Evolutionary conservation across 768 basidiomycete genomes (phyloP).

Genomic region (Macrolepiota albuminosa): DNA sequence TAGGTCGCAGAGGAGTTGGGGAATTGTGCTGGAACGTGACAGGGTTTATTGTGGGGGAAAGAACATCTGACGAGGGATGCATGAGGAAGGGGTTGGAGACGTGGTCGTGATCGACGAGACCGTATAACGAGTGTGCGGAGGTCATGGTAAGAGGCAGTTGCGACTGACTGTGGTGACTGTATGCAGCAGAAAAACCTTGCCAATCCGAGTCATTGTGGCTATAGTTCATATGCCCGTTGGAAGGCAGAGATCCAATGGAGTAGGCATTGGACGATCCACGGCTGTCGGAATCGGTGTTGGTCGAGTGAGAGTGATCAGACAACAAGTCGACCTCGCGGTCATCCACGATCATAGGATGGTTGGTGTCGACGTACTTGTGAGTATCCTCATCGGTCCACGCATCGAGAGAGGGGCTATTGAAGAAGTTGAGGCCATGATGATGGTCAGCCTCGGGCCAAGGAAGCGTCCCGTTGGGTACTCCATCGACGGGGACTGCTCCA

Average conservation of each 20-base stretch:
- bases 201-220: slow-evolving; percentile 5
- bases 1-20: background rate
- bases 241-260: slow-evolving; percentile 7
- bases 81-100: slow-evolving; percentile 2
- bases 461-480: background rate
- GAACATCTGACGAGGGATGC: background rate
- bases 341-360: slow-evolving; percentile 10
- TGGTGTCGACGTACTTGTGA: slow-evolving; percentile 8
- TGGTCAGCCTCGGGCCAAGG: slow-evolving; percentile 16
- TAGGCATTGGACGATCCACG: slow-evolving; percentile 13
- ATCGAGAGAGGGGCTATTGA: slow-evolving; percentile 4
- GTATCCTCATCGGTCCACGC: slow-evolving; percentile 9
- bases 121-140: background rate
- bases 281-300: slow-evolving; percentile 13
- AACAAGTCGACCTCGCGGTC: slow-evolving; percentile 14
- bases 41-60: slow-evolving; percentile 6
- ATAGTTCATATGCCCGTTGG: slow-evolving; percentile 4
- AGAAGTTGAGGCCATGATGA: slow-evolving; percentile 1
- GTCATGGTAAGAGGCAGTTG: slow-evolving; percentile 8
- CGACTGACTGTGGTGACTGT: slow-evolving; percentile 6
- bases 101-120: slow-evolving; percentile 4
- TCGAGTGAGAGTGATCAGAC: slow-evolving; percentile 15
- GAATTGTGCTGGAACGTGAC: slow-evolving; percentile 7
- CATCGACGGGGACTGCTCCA: background rate
- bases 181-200: slow-evolving; percentile 6